Base-by-base conservation (phyloP, 352 stramenopile genomes). In the Pythium diclinum region DNA sequence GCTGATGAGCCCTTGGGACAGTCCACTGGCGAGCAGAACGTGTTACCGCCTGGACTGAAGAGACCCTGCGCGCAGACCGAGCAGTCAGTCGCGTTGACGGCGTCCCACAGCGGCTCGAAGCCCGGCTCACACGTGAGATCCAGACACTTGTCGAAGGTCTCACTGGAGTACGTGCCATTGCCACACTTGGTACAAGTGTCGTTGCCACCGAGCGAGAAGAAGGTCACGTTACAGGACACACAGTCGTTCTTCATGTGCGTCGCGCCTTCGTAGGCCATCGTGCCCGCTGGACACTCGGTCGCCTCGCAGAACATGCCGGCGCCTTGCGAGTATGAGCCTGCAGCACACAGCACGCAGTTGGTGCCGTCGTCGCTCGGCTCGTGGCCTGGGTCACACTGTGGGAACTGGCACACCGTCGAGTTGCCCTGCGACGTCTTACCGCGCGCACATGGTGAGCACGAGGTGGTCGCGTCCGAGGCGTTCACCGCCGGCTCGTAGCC, bases 391-490 rank as follows among this genome's bases (percentile, higher is more conserved):
- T 72, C 52, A n/a, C 77, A 85, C 10, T 46, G 44, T 5, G 74
- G 74, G 59, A 70, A 79, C 51, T 59, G 61, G 40, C 74, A 85
- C 28, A 73, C 53, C 13, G 66, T 64, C 42, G 66, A 52, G 47
- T 78, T 76, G 6, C 77, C 77, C 6, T 49, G 47, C 2, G 74
- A 82, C 6, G 65, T 72, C 58, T 65, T 77, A 3, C 77, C 77
- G n/a, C 48, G 63, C 5, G 53, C 58, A 40, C 77, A 85, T n/a
- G 57, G 51, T 21, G 56, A 48, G 60, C 77, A 85, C 33, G 61
- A 72, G 4, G 56, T 55, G 6, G 72, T 48, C 4, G 74, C 40
- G 34, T 80, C 68, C 5, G 65, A 65, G 10, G 77, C 74, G 38
- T 75, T 78, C 3, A 40, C 46, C 9, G 47, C 64, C 1, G 77